Base-by-base conservation (phyloP, 192 early-diverging fungal species). In the Coemansia aciculifera region DNA sequence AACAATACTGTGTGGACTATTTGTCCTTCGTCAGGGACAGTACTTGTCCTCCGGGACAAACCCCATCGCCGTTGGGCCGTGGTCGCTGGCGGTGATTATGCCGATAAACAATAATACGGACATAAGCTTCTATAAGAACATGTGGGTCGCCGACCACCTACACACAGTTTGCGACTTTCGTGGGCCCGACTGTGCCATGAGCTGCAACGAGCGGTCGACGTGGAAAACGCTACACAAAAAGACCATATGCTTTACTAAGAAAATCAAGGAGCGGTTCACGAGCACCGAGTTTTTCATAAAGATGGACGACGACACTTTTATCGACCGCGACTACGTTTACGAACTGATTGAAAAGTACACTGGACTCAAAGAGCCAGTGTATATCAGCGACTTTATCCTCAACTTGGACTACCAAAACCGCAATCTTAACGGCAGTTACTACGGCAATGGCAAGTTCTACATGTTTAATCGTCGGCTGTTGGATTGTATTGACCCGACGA, bases 381-480 rank as follows among this genome's bases (percentile, higher is more conserved):
- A 68, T 32, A 72, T 77, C 48, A 77, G 75, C 64, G 62, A 77
- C 56, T 64, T 69, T 67, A 66, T 71, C 31, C 54, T 63, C 17
- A 62, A 67, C 42, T 19, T 67, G 12, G 75, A 78, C 48, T 0
- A 13, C 2, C 5, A 2, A 3, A 69, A 78, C 48, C 31, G 44
- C 13, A 29, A 4, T 21, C 38, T 78, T 10, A 65, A 69, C 27
- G 64, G 52, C 9, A 66, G 36, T 34, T 62, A 59, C 42, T 73
- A 73, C 29, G 77, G 71, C 23, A 78, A 78, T 31, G 77, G 77
- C 19, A 78, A 78, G 42, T 78, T 78, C 37, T 78, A 78, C 68
- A 73, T 78, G 71, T 73, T 78, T 43, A 78, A 78, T 46, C 63
- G 71, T n/a, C 59, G 29, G 37, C 64, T 78, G 42, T 17, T 70